Conservation (phyloP, 2,329 filamentous ascomycete species). For the Ascochyta viciae-villosae region DNA sequence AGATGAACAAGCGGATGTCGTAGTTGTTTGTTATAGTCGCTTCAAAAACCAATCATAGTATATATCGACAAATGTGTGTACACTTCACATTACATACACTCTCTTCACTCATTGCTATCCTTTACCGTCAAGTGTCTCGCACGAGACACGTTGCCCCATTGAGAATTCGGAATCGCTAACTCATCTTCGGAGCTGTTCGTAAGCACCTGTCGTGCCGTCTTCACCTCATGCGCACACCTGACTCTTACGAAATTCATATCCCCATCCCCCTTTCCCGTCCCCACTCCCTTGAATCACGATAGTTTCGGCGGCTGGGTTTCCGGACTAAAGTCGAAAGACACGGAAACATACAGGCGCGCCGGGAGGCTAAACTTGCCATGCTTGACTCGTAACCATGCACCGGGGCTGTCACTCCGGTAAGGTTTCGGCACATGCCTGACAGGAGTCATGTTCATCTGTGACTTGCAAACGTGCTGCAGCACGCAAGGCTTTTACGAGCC, state of each 20-base stretch:
- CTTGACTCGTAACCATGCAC: conserved; percentile 1
- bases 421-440: conserved; percentile 1
- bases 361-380: background rate
- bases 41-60: background rate
- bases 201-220: background rate
- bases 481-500: background rate
- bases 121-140: background rate
- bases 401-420: conserved; percentile 7
- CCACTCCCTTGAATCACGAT: conserved; percentile 2
- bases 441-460: background rate
- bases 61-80: background rate
- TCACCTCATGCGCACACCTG: background rate
- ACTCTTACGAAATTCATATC: background rate
- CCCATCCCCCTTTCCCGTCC: conserved; percentile 1
- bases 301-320: background rate
- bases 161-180: background rate
- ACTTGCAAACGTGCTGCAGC: background rate
- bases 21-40: background rate
- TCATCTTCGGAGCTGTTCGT: background rate
- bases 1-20: conserved; percentile 1
- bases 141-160: background rate
- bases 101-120: background rate
- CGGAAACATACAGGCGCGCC: background rate
- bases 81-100: background rate
- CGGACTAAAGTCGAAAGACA: background rate